Base-by-base conservation (phyloP, 78 protist genomes). In the Dictyostelium purpureum region DNA sequence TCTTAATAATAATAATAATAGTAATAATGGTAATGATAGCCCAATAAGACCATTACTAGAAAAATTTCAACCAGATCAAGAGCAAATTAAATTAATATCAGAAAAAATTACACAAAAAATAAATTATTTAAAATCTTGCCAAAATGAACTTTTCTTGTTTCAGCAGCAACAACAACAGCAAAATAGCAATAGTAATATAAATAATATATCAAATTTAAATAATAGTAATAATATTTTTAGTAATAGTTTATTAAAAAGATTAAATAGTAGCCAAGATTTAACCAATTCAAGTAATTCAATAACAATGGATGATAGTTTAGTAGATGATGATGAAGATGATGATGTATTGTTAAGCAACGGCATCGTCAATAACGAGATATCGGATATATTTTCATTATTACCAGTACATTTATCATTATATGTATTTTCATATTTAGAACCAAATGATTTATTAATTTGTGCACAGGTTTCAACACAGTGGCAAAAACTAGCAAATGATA, bases 321-420 rank as follows among this genome's bases (percentile, higher is more conserved):
- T 24, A 38, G 57, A 52, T 42, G 54, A 77, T 45, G 74, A 85
- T 2, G 92, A 85, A 38, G 65, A 47, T 4, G 66, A 75, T 2
- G 75, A 67, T 67, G 51, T 4, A 56, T 56, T 56, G 19, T 18
- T 56, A 19, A 24, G 31, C 2, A 18, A 33, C 43, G n/a, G n/a
- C n/a, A n/a, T n/a, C n/a, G n/a, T n/a, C 14, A 40, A 67, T 67
- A 19, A 67, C 6, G 52, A 75, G n/a, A 33, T 28, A 21, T 6
- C 24, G 16, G 81, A 61, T 43, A 45, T 73, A 40, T 85, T 85
- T 47, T 54, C 80, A 74, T 28, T 73, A 28, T 31, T 85, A 45
- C 92, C 92, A 31, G n/a, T 61, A 14, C 92, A 85, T 47, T 66
- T 85, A 9, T 37, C 92, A 40, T 12, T 85, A 10, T 85, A 57